phyloP scores from a whole-genome alignment of 2,329 filamentous ascomycete genomes.

The Harringtonia lauricola region DNA sequence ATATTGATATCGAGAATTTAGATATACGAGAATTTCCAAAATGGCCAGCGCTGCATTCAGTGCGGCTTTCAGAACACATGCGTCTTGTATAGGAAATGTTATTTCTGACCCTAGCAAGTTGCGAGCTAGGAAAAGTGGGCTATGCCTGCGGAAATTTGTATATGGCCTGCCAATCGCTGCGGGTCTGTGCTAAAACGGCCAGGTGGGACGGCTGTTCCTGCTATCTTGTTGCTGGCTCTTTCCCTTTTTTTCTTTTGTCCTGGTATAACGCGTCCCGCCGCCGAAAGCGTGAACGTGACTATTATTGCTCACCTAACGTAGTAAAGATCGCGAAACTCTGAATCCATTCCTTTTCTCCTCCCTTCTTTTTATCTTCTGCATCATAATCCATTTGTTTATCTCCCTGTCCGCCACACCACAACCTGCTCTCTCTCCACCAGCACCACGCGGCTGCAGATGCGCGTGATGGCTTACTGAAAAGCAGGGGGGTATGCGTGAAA shows the following conservation, averaged over 20 bases:
- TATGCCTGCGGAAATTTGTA: not conserved
- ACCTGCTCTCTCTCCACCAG: too few relatives aligned
- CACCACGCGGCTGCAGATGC: not conserved
- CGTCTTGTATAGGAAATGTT: too few relatives aligned
- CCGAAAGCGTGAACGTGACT: slow-evolving; percentile 2
- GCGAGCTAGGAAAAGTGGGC: not conserved
- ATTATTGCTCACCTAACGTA: not conserved
- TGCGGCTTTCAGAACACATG: too few relatives aligned
- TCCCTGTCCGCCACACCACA: too few relatives aligned
- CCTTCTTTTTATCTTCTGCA: not conserved
- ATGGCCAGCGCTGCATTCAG: too few relatives aligned
- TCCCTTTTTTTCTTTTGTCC: slow-evolving; percentile 4
- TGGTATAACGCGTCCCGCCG: slow-evolving; percentile 4
- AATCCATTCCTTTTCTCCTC: not conserved
- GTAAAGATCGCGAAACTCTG: not conserved
- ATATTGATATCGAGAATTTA: too few relatives aligned
- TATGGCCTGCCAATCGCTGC: not conserved
- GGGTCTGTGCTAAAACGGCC: slow-evolving; percentile 2
- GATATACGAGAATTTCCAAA: too few relatives aligned
- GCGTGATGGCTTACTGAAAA: not conserved
- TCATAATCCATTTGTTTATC: too few relatives aligned
- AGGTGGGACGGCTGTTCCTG: slow-evolving; percentile 5
- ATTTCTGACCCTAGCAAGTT: too few relatives aligned
- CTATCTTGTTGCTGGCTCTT: slow-evolving; percentile 4
- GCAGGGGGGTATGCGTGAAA: too few relatives aligned